Evolutionary conservation across 1,284 basidiomycete species (phyloP).

Genomic region (Pseudozyma sp.): DNA sequence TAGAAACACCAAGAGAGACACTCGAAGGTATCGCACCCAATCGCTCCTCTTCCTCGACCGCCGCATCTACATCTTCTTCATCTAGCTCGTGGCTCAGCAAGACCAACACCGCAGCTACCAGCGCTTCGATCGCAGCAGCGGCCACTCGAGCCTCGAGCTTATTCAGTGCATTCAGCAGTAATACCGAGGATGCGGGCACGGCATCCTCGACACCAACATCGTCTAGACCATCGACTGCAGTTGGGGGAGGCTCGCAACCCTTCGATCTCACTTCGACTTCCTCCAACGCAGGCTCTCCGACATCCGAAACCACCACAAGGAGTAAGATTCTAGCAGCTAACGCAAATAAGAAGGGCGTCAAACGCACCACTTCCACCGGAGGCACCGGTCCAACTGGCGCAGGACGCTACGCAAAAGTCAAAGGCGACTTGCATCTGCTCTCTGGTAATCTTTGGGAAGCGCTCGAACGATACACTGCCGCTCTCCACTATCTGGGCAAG

Average conservation of each 20-base stretch:
- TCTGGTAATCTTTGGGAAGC: constrained; percentile 65
- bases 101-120: constrained; percentile 12
- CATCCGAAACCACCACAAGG: constrained; percentile 37
- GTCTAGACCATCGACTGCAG: constrained; percentile 29
- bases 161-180: constrained; percentile 46
- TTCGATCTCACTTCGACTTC: constrained; percentile 24
- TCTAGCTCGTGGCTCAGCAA: constrained; percentile 34
- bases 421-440: constrained; percentile 60
- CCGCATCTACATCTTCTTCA: constrained; percentile 14
- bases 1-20: constrained; percentile 68
- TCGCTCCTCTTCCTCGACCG: constrained; percentile 7
- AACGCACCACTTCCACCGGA: constrained; percentile 23
- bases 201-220: constrained; percentile 17
- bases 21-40: constrained; percentile 48
- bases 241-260: constrained; percentile 50
- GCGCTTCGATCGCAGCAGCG: constrained; percentile 15
- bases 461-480: constrained; percentile 54
- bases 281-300: constrained; percentile 24
- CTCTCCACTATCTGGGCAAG: constrained; percentile 51
- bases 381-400: constrained; percentile 50
- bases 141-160: constrained; percentile 52
- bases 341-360: constrained; percentile 34
- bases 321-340: constrained; percentile 46
- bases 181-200: constrained; percentile 14
- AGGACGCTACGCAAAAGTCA: constrained; percentile 61